Conservation (phyloP, 192 early-diverging fungal species). For the Backusella sp. region DNA sequence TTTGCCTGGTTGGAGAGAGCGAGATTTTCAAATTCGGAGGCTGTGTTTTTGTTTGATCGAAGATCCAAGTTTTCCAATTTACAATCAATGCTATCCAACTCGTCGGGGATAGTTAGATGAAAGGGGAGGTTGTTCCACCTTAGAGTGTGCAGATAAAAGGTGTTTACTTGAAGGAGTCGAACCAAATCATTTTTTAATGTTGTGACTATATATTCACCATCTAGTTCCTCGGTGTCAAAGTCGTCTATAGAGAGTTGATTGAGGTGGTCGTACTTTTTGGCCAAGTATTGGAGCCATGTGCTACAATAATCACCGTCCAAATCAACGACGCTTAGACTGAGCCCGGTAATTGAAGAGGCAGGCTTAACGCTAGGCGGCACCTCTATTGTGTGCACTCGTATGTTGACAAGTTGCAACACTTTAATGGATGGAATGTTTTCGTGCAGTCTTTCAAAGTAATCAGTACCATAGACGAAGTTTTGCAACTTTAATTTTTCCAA, state of each 20-base stretch:
- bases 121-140: not conserved
- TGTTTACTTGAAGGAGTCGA: not conserved
- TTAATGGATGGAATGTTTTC: not conserved
- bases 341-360: not conserved
- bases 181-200: not conserved
- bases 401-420: not conserved
- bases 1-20: not conserved
- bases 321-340: not conserved
- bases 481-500: not conserved
- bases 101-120: not conserved
- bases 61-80: not conserved
- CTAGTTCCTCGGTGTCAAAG: not conserved
- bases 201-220: not conserved
- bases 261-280: not conserved
- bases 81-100: not conserved
- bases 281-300: not conserved
- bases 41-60: not conserved
- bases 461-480: not conserved
- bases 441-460: not conserved
- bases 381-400: not conserved
- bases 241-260: not conserved
- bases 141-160: not conserved
- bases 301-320: not conserved
- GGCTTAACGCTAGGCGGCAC: not conserved
- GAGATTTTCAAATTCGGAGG: not conserved